Evolutionary conservation across 208 protist species (phyloP).

Genomic region (Trypanosoma mega): DNA sequence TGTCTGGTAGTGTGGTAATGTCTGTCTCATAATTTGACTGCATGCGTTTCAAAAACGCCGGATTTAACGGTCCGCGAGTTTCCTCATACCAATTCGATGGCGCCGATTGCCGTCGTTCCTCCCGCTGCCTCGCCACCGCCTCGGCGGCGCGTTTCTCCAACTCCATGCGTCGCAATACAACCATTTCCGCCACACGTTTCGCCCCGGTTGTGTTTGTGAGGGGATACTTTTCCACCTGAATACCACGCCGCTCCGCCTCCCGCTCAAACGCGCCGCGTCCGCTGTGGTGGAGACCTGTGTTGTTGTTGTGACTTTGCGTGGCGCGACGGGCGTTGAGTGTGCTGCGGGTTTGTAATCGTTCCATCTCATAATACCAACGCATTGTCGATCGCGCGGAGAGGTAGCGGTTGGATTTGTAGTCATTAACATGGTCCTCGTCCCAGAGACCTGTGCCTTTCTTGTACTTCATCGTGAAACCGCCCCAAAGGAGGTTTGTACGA

Average conservation of each 20-base stretch:
- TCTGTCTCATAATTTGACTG: conserved; percentile 63
- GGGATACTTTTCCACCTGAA: conserved; percentile 81
- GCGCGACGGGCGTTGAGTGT: conserved; percentile 55
- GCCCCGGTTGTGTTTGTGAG: conserved; percentile 84
- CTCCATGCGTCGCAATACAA: conserved; percentile 70
- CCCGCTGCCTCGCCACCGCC: conserved; percentile 44
- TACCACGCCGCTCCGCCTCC: conserved; percentile 75
- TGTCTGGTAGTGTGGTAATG: conserved; percentile 69
- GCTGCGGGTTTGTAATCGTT: conserved; percentile 67
- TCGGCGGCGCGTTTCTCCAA: conserved; percentile 62
- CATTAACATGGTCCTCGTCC: conserved; percentile 92
- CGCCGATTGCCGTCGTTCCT: conserved; percentile 20
- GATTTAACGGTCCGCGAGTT: conserved; percentile 75
- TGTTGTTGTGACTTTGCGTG: conserved; percentile 87
- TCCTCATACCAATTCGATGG: conserved; percentile 89
- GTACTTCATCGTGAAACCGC: conserved; percentile 90
- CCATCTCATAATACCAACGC: conserved; percentile 88
- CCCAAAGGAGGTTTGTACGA: conserved; percentile 26
- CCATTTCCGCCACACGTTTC: conserved; percentile 80
- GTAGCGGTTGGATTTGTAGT: conserved; percentile 80
- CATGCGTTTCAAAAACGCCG: conserved; percentile 73
- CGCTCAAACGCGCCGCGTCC: conserved; percentile 85
- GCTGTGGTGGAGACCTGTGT: conserved; percentile 83
- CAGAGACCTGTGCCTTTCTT: conserved; percentile 80
- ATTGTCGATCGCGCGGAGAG: conserved; percentile 73